Base-by-base conservation (phyloP, 1,284 basidiomycete genomes). In the Cryptococcus maquisensis region DNA sequence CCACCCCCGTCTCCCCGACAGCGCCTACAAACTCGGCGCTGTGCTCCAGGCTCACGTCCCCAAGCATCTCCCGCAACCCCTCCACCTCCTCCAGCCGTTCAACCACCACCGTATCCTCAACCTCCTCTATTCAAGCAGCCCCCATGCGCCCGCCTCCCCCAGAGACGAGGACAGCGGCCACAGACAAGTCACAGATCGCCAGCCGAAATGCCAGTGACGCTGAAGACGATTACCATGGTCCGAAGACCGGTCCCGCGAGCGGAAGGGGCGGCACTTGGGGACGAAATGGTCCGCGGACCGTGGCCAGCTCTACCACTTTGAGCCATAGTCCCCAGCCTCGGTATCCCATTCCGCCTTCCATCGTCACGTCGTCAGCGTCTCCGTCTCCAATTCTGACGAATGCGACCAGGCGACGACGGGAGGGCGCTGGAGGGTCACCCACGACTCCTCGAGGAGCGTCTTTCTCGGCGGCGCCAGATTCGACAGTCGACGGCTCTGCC, bases 111-210 rank as follows among this genome's bases (percentile, higher is more conserved):
- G 59, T 64, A 4, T 69, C 70, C 9, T 72, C 72, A 0, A 65
- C 71, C 5, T 71, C 69, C 0, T 72, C 69, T 0, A 61, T 77
- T 18, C 71, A 72, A 16, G 74, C 75, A 3, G 75, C 68, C 7
- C 73, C 74, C 7, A 77, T 77, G 43, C 59, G 71, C 1, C 74
- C 74, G 0, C 72, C 71, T 2, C 71, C 70, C 8, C 66, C 66
- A 37, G 68, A 74, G 56, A 76, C 74, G 0, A 59, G 69, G 9
- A 76, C 74, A 15, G 72, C 72, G 10, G 71, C 74, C 4, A 72
- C 73, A 2, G 59, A 60, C 5, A 57, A 57, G 7, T 62, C 61
- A 3, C 64, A 70, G 42, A 49, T 68, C 1, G 59, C 65, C 8
- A 54, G 52, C 35, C 47, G 36, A 10, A 44, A 47, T 36, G 49